Evolutionary conservation across 495 filamentous ascomycete genomes (phyloP), one percentile per base, ranked within the genome.

Genomic region (Aspergillus leporis): DNA sequence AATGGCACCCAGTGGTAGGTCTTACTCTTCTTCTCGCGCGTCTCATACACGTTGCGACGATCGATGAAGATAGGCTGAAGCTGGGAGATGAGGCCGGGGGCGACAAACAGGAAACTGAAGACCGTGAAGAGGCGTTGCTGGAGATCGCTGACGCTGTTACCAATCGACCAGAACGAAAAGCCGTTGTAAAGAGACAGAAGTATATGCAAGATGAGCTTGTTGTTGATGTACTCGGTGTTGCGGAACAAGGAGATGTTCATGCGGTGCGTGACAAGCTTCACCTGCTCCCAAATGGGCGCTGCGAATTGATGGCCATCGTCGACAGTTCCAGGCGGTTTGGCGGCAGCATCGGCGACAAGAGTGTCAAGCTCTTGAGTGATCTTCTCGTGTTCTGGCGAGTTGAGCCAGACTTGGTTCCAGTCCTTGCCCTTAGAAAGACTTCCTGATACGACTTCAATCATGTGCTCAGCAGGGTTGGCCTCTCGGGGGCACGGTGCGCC

Each of bases 391-490:
- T 87, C 78, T 0, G 80, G 70, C 0, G 85, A 87, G 23, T 83
- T 78, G 9, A 76, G 67, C 87, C 87, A 90, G 61, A 86, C 77
- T 31, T 86, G 72, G 63, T 83, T 78, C 87, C 87, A 90, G 62
- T 88, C 78, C 10, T 78, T 66, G 19, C 67, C 70, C 28, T 74
- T 71, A 25, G 69, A 71, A 0, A 74, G 62, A 13, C 65, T 40
- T 3, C 74, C 74, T 6, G 72, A 72, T 47, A 92, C 93, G 55
- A 90, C 89, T 62, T 96, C 91, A 41, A 97, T 81, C 90, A 97
- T 96, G 83, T 90, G 92, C 68, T 97, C 93, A 9, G 93, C 93
- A 19, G 92, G 92, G 58, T 82, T 98, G 12, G 87, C 85, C 7
- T 86, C 83, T 3, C 75, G 56, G 1, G 89, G 89, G 69, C 91